These are phyloP conservation scores for Xylaria scruposa DNA, from an alignment of 495 filamentous ascomycete genomes.

Conservation along the genomic window DNA sequence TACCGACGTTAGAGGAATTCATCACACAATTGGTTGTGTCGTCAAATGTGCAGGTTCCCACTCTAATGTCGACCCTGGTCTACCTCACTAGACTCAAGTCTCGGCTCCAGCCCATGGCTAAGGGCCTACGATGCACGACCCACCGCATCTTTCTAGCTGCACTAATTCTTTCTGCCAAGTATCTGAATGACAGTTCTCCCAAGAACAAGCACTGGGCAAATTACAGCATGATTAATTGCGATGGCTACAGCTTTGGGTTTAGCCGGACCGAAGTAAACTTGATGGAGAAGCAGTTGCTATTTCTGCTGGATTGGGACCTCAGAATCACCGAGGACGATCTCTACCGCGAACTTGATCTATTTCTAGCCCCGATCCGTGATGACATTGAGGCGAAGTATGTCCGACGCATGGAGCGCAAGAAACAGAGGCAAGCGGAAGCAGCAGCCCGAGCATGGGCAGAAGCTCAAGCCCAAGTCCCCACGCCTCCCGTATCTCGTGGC, in stretches of 20 bases:
- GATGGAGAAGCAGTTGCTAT: slow-evolving; percentile 97
- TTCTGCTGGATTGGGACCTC: slow-evolving; percentile 91
- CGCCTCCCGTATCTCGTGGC: slow-evolving; percentile 47
- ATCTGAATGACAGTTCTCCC: slow-evolving; percentile 95
- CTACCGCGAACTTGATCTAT: slow-evolving; percentile 83
- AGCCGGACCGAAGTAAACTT: slow-evolving; percentile 93
- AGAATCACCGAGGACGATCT: slow-evolving; percentile 84
- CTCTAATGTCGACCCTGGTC: slow-evolving; percentile 93
- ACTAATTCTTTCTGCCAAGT: slow-evolving; percentile 93
- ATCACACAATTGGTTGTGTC: slow-evolving; percentile 88
- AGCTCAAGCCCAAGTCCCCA: slow-evolving; percentile 40
- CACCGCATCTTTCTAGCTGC: slow-evolving; percentile 97
- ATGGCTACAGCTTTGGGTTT: slow-evolving; percentile 85
- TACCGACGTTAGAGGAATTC: slow-evolving; percentile 87
- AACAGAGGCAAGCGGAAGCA: slow-evolving; percentile 40
- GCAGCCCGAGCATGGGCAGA: slow-evolving; percentile 30
- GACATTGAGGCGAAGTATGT: slow-evolving; percentile 47
- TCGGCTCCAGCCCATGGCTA: slow-evolving; percentile 89
- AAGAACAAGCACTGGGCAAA: slow-evolving; percentile 99
- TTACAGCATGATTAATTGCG: slow-evolving; percentile 75
- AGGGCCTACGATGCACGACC: slow-evolving; percentile 95
- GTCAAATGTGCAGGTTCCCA: slow-evolving; percentile 96
- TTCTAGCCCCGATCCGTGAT: slow-evolving; percentile 80
- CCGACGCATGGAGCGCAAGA: slow-evolving; percentile 52
- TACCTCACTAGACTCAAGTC: slow-evolving; percentile 85